Conservation (phyloP, 306 rosid genomes). For the Vicia villosa region DNA sequence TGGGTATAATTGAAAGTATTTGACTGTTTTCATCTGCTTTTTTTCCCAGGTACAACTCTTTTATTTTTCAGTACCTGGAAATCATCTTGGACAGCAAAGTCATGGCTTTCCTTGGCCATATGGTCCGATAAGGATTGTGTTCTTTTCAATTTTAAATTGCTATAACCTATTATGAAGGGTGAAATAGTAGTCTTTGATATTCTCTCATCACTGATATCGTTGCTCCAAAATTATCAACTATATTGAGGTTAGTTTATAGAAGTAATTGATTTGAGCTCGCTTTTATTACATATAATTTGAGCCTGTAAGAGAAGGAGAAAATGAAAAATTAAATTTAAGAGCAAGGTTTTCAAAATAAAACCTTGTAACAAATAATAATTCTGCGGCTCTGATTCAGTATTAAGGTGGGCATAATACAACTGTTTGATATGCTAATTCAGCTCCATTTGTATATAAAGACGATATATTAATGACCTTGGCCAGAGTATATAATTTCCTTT, state of each 20-base stretch:
- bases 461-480: slow-evolving; percentile 19
- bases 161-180: neutral
- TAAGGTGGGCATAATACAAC: slow-evolving; percentile 1
- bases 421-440: slow-evolving; percentile 4
- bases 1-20: too few species aligned
- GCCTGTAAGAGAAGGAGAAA: slow-evolving; percentile 16
- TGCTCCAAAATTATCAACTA: slow-evolving; percentile 13
- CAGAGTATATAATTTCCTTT: slow-evolving; percentile 1
- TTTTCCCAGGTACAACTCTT: too few species aligned
- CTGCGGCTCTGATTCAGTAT: slow-evolving; percentile 8
- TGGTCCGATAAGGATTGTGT: slow-evolving; percentile 76
- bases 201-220: neutral
- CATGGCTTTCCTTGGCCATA: slow-evolving; percentile 97
- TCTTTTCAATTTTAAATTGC: neutral
- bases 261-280: slow-evolving; percentile 13
- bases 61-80: slow-evolving; percentile 86
- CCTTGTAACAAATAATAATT: slow-evolving; percentile 2
- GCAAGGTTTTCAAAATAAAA: slow-evolving; percentile 9
- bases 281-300: slow-evolving; percentile 1
- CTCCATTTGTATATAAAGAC: slow-evolving; percentile 8
- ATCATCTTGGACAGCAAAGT: slow-evolving; percentile 96
- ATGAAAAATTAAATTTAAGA: neutral
- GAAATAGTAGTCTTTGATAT: neutral
- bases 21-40: too few species aligned
- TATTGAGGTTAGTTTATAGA: neutral